Evolutionary conservation across 208 protist genomes (phyloP), one percentile per base, ranked within the genome.

Genomic region (Angomonas desouzai): DNA sequence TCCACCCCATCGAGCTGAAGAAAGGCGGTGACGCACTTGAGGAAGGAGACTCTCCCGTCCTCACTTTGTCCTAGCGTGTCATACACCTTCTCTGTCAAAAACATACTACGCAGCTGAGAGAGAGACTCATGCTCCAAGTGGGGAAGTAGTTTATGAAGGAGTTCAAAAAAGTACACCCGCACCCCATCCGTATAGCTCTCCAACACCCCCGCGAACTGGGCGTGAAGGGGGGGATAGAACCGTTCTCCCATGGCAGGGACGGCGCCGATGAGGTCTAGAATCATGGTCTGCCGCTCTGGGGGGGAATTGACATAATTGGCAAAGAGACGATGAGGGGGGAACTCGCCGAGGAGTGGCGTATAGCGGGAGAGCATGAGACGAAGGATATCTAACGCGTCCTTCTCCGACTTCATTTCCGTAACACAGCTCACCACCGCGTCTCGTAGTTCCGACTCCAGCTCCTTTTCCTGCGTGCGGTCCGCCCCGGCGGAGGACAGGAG

Each of bases 121-220:
- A 48, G 33, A 23, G 0, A 7, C 11, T 25, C 56, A 3, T 3
- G 29, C 1, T 23, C 25, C 10, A 34, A 22, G 6, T 48, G 56
- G 9, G 53, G 22, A 2, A 79, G 22, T 10, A 43, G 47, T n/a
- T 63, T 64, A 2, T 48, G 30, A 9, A 74, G 32, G 1, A 61
- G 47, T 27, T 55, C 18, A 3, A 72, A 58, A 22, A 77, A 30
- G 67, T 74, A 76, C 55, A 74, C n/a, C 16, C 28, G 55, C 3
- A 58, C 48, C 4, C 48, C 49, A 20, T 70, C 68, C n/a, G 40
- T 4, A 53, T 64, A 68, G 23, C 25, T 53, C n/a, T 27, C 11
- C 9, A 76, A 34, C 32, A 27, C 49, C 18, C 64, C 67, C 0
- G 64, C 61, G 40, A 83, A 83, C 30, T 74, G 66, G 55, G 55